Evolutionary conservation across 2,329 filamentous ascomycete genomes (phyloP).

Genomic region (Escovopsis sp.): DNA sequence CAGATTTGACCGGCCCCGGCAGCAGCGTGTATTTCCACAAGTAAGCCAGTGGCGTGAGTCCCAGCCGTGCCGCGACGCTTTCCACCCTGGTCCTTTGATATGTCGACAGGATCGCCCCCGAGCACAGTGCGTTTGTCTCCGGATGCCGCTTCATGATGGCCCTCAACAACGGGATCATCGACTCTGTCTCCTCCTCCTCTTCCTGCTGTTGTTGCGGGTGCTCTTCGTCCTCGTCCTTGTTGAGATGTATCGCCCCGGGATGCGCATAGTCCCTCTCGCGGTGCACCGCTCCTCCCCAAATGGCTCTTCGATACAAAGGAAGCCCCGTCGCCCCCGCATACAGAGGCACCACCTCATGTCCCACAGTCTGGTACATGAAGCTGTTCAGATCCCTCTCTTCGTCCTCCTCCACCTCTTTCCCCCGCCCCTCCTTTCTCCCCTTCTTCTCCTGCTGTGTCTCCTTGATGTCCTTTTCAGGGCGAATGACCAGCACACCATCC

Average conservation of each 20-base stretch:
- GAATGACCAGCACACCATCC: conserved; percentile 7
- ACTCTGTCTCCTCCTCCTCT: conserved; percentile 68
- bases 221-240: conserved; percentile 2
- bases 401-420: no score
- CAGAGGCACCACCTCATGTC: conserved; percentile 71
- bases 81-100: conserved; percentile 96
- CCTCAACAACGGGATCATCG: conserved; percentile 59
- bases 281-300: conserved; percentile 55
- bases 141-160: conserved; percentile 55
- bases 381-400: conserved; percentile 57
- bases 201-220: conserved; percentile 8
- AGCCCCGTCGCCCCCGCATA: conserved; percentile 67
- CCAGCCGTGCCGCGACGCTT: conserved; percentile 73
- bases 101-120: conserved; percentile 83
- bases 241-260: no score
- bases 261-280: conserved; percentile 53
- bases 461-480: conserved; percentile 2
- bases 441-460: background rate
- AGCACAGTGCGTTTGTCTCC: conserved; percentile 69
- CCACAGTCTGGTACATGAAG: conserved; percentile 99
- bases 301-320: conserved; percentile 69
- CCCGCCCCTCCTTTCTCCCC: no score
- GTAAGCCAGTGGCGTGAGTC: conserved; percentile 67
- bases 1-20: conserved; percentile 27
- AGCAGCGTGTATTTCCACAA: conserved; percentile 83